phyloP scores from a whole-genome alignment of 2,329 filamentous ascomycete genomes.

The Fusarium xyrophilum region DNA sequence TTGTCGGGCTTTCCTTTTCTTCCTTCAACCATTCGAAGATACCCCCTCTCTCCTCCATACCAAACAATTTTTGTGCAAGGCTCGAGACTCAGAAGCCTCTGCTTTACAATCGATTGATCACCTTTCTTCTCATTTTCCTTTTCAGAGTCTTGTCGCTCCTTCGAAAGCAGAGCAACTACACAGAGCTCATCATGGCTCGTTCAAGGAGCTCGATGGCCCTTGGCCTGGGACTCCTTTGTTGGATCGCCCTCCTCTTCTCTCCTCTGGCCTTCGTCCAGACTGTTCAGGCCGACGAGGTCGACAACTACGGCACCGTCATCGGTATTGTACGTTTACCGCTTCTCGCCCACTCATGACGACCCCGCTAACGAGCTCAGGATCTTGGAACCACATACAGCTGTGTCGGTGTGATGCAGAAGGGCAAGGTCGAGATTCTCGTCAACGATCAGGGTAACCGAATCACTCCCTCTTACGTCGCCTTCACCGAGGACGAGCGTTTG shows the following conservation, averaged over 20 bases:
- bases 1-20: conserved; percentile 15
- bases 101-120: conserved; percentile 35
- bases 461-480: conserved; percentile 92
- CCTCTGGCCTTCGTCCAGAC: conserved; percentile 85
- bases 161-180: conserved; percentile 30
- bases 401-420: conserved; percentile 94
- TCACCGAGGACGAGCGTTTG: conserved; percentile 95
- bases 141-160: conserved; percentile 34
- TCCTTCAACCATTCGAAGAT: conserved; percentile 39
- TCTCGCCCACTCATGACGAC: not conserved
- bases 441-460: conserved; percentile 98
- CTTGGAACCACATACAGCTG: conserved; percentile 89
- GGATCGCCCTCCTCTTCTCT: conserved; percentile 87
- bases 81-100: conserved; percentile 41
- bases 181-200: conserved; percentile 55
- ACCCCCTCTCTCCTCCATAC: conserved; percentile 39
- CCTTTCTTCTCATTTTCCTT: conserved; percentile 35
- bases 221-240: conserved; percentile 88
- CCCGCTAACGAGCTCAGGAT: conserved; percentile 57
- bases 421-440: conserved; percentile 93
- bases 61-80: conserved; percentile 43
- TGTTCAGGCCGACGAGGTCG: conserved; percentile 74
- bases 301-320: conserved; percentile 87
- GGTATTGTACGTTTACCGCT: conserved; percentile 73
- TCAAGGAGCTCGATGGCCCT: conserved; percentile 75